These are phyloP conservation scores for Talinum fruticosum DNA, from an alignment of 148 eudicot species.

Conservation along the genomic window DNA sequence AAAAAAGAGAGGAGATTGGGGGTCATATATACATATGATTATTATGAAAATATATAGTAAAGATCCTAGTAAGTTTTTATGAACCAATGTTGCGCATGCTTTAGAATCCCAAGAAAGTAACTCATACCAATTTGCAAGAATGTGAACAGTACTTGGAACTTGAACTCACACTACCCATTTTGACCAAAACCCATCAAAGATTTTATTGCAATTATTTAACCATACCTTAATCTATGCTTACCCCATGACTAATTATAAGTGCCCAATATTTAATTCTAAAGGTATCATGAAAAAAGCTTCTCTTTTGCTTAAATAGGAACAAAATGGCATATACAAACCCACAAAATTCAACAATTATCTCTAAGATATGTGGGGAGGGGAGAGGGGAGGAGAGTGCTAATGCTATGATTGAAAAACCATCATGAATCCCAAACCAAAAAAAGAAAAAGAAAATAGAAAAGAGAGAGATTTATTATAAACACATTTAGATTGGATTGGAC, in stretches of 20 bases:
- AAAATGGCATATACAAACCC: constrained; percentile 26
- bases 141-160: constrained; percentile 42
- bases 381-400: constrained; percentile 18
- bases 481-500: not conserved
- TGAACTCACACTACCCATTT: constrained; percentile 37
- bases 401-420: constrained; percentile 30
- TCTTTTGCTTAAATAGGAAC: constrained; percentile 21
- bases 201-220: constrained; percentile 12
- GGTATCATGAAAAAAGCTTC: constrained; percentile 16
- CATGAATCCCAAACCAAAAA: constrained; percentile 19
- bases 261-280: constrained; percentile 27
- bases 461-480: not conserved
- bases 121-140: constrained; percentile 27
- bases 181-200: constrained; percentile 20
- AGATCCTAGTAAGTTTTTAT: constrained; percentile 26
- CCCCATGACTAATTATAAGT: constrained; percentile 25
- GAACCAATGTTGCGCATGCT: constrained; percentile 57
- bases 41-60: constrained; percentile 4
- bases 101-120: constrained; percentile 69
- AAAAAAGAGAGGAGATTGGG: constrained; percentile 8
- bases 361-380: constrained; percentile 22
- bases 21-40: constrained; percentile 14
- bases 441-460: constrained; percentile 6
- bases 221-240: constrained; percentile 12
- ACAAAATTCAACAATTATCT: constrained; percentile 25